These are phyloP conservation scores for Durio zibethinus DNA, from an alignment of 345 rosid genomes.

Conservation along the genomic window DNA sequence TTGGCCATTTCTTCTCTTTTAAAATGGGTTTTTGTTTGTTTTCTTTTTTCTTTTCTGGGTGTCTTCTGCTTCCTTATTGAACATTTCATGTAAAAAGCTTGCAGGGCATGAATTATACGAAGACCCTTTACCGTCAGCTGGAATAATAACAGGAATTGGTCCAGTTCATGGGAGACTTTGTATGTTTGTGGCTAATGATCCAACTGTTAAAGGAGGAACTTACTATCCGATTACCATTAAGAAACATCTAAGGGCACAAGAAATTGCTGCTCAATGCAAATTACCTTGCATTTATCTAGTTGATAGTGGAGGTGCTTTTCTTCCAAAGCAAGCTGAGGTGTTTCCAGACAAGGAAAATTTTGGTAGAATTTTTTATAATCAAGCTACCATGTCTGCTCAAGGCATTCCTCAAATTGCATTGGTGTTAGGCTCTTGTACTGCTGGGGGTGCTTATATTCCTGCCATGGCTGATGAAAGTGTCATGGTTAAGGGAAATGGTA, in stretches of 20 bases:
- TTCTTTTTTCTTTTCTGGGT: not conserved
- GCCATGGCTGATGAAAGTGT: constrained; percentile 99
- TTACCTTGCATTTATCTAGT: constrained; percentile 91
- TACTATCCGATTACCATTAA: constrained; percentile 91
- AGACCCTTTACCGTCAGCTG: constrained; percentile 80
- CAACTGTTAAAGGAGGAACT: constrained; percentile 97
- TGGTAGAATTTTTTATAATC: constrained; percentile 91
- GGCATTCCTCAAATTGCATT: constrained; percentile 95
- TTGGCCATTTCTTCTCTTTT: constrained; percentile 9
- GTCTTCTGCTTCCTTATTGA: constrained; percentile 33
- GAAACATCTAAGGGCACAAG: constrained; percentile 97
- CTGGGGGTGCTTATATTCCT: constrained; percentile 97
- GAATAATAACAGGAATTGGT: constrained; percentile 87
- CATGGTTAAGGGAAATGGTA: constrained; percentile 96
- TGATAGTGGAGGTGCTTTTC: constrained; percentile 94
- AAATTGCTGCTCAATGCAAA: constrained; percentile 82
- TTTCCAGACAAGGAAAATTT: constrained; percentile 95
- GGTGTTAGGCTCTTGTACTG: constrained; percentile 93
- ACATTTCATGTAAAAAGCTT: constrained; percentile 57
- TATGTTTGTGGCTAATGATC: constrained; percentile 94
- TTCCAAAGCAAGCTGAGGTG: constrained; percentile 95
- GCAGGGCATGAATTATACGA: constrained; percentile 92
- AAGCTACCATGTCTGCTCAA: constrained; percentile 84
- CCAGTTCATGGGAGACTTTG: constrained; percentile 90
- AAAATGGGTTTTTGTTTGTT: not conserved